These are phyloP conservation scores for Coniferiporia sulphurascens DNA, from an alignment of 1,284 basidiomycete genomes.

Conservation along the genomic window DNA sequence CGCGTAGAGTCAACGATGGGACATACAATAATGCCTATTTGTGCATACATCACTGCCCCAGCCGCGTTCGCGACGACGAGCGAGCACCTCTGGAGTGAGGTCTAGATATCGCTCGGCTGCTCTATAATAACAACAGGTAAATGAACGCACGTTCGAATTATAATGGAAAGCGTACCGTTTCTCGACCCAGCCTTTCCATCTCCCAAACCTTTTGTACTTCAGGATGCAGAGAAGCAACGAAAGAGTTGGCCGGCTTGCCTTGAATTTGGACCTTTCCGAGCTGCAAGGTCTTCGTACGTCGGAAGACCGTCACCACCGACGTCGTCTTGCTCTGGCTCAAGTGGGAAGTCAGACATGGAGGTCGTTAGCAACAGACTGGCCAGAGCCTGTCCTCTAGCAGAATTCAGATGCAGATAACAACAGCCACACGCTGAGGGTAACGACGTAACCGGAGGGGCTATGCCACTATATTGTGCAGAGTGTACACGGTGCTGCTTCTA, in stretches of 20 bases:
- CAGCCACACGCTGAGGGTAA: no score
- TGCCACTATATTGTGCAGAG: no score
- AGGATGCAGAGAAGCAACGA: conserved; percentile 1
- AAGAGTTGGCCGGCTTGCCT: conserved; percentile 37
- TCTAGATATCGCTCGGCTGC: conserved; percentile 77
- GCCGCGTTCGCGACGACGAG: conserved; percentile 55
- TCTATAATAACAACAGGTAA: conserved; percentile 33
- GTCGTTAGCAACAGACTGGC: neutral
- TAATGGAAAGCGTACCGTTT: conserved; percentile 50
- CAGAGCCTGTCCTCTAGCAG: no score
- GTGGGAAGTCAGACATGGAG: conserved; percentile 5
- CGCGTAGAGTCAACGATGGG: neutral
- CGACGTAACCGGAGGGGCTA: no score
- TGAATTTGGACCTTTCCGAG: conserved; percentile 71
- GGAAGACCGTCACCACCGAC: conserved; percentile 59
- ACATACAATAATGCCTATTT: neutral
- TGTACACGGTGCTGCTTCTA: no score
- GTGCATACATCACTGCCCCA: conserved; percentile 46
- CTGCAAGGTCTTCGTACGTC: conserved; percentile 70
- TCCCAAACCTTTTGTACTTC: conserved; percentile 53
- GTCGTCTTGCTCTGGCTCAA: conserved; percentile 50
- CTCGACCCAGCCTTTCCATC: conserved; percentile 82
- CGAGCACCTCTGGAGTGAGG: conserved; percentile 51
- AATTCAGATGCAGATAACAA: no score
- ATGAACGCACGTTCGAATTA: neutral